phyloP scores from a whole-genome alignment of 176 grass and related monocot genomes.

The Oryza rufipogon region DNA sequence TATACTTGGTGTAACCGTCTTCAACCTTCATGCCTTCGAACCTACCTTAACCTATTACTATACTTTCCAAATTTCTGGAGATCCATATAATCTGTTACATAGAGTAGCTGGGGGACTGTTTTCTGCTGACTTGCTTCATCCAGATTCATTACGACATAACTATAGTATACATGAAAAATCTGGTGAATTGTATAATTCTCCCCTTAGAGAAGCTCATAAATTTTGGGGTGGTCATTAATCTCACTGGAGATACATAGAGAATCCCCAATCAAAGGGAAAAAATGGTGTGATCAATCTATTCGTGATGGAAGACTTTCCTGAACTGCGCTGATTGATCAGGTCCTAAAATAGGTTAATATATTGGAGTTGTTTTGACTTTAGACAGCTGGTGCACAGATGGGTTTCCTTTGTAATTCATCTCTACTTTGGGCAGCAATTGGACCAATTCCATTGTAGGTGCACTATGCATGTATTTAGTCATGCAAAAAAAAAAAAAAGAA shows the following conservation, averaged over 20 bases:
- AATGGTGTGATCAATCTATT: not conserved
- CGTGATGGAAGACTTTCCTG: conserved; percentile 4
- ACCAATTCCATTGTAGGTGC: conserved; percentile 9
- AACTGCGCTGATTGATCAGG: not conserved
- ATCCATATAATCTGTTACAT: not conserved
- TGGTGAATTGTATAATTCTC: conserved; percentile 9
- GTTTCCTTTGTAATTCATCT: conserved; percentile 18
- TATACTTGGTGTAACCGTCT: conserved; percentile 3
- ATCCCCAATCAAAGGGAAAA: not conserved
- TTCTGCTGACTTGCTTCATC: conserved; percentile 4
- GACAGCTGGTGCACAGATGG: not conserved
- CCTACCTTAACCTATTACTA: not conserved
- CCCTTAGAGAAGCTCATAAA: conserved; percentile 18
- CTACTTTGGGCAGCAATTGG: not conserved
- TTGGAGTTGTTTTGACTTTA: not conserved
- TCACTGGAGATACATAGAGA: not conserved
- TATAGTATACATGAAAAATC: conserved; percentile 6
- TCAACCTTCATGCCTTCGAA: conserved; percentile 12
- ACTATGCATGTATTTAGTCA: not conserved
- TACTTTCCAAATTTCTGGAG: conserved; percentile 8
- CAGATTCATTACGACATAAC: conserved; percentile 3
- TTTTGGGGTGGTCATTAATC: not conserved
- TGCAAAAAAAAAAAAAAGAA: not conserved
- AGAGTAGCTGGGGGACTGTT: not conserved
- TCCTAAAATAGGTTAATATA: not conserved